Conservation (phyloP, 306 rosid species). For the Lathyrus tuberosus region DNA sequence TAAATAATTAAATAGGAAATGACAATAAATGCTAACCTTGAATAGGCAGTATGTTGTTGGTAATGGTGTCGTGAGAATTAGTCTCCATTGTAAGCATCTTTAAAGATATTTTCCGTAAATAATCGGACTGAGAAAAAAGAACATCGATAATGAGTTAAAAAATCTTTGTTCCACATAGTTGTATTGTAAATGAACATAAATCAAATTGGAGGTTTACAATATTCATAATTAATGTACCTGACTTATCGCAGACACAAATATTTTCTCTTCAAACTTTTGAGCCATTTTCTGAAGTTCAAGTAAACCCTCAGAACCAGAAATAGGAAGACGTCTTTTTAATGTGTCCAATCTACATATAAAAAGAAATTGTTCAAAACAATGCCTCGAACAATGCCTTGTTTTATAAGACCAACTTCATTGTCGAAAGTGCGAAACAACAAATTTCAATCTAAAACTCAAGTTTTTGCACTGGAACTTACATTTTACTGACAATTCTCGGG, state of each 20-base stretch:
- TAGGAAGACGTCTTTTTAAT: conserved; percentile 63
- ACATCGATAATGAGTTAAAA: conserved; percentile 26
- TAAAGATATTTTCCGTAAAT: conserved; percentile 42
- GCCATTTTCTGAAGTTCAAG: conserved; percentile 54
- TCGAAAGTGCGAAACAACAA: not conserved
- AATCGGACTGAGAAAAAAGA: conserved; percentile 41
- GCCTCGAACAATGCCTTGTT: no score
- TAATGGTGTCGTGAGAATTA: conserved; percentile 49
- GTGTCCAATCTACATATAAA: conserved; percentile 59
- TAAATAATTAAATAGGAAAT: no score
- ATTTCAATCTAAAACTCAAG: no score
- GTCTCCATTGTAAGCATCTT: conserved; percentile 51
- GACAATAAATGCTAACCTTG: conserved; percentile 49
- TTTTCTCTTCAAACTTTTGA: conserved; percentile 35
- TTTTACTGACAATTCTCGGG: conserved; percentile 49
- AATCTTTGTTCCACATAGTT: no score
- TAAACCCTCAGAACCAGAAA: conserved; percentile 60
- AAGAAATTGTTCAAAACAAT: conserved; percentile 18
- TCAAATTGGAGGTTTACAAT: no score
- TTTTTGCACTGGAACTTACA: conserved; percentile 42
- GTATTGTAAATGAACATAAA: no score
- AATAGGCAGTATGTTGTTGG: conserved; percentile 42
- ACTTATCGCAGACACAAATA: no score
- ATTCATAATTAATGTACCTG: no score
- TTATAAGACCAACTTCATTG: no score